phyloP scores from a whole-genome alignment of 129 eudicot species.

The Flaveria robusta region DNA sequence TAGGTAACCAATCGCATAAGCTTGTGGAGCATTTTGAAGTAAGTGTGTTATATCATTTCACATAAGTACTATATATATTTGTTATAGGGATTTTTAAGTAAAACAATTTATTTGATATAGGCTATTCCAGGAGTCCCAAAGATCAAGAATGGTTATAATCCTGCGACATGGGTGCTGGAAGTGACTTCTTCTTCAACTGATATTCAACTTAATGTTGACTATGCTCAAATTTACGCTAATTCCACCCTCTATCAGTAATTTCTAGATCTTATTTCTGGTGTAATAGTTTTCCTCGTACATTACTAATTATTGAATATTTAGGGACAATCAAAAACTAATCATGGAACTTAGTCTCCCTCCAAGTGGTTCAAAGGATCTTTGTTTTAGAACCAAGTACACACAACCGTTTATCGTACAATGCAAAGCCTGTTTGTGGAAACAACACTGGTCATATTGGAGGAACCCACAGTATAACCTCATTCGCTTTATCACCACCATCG shows the following conservation, averaged over 20 bases:
- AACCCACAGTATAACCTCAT: slow-evolving; percentile 46
- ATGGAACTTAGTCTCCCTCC: slow-evolving; percentile 38
- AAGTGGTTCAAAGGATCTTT: slow-evolving; percentile 38
- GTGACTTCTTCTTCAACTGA: slow-evolving; percentile 37
- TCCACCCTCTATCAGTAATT: slow-evolving; percentile 41
- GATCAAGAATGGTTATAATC: slow-evolving; percentile 47
- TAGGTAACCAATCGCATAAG: slow-evolving; percentile 41
- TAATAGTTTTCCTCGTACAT: not conserved
- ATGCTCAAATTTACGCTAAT: slow-evolving; percentile 41
- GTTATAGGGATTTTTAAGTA: too few species aligned
- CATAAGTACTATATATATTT: too few species aligned
- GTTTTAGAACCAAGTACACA: slow-evolving; percentile 34
- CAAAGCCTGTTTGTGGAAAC: slow-evolving; percentile 61
- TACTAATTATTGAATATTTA: slow-evolving; percentile 3
- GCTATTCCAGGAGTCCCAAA: slow-evolving; percentile 51
- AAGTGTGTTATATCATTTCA: not conserved
- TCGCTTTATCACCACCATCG: slow-evolving; percentile 44
- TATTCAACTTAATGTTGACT: slow-evolving; percentile 35
- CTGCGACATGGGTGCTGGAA: slow-evolving; percentile 57
- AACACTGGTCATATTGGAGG: slow-evolving; percentile 56
- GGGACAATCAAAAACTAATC: slow-evolving; percentile 40
- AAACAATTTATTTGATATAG: slow-evolving; percentile 21
- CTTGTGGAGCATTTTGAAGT: slow-evolving; percentile 44
- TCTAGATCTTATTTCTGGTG: not conserved
- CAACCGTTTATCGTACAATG: slow-evolving; percentile 39